Evolutionary conservation across 345 rosid genomes (phyloP).

Genomic region (Gossypium anomalum): DNA sequence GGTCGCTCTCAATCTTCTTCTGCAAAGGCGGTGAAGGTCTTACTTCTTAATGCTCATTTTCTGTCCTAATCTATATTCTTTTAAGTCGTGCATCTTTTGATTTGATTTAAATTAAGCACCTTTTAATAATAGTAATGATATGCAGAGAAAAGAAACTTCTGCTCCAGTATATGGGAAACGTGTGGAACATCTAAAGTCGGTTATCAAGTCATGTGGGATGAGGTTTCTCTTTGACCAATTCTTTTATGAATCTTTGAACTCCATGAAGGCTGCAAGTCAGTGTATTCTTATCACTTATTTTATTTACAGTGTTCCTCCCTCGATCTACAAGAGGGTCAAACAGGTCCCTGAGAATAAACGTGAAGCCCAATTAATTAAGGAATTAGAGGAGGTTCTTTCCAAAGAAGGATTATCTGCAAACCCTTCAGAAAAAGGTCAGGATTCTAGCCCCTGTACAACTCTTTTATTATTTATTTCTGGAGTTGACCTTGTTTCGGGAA

Average conservation of each 20-base stretch:
- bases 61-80: conserved; percentile 7
- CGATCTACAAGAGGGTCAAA: conserved; percentile 75
- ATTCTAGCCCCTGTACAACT: conserved; percentile 10
- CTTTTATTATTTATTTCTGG: background rate
- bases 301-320: conserved; percentile 68
- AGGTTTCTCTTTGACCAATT: conserved; percentile 41
- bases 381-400: conserved; percentile 76
- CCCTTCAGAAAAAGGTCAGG: conserved; percentile 77
- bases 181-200: conserved; percentile 78
- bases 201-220: conserved; percentile 82
- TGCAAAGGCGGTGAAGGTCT: conserved; percentile 52
- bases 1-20: conserved; percentile 47
- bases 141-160: conserved; percentile 66
- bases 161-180: conserved; percentile 65
- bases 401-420: conserved; percentile 80
- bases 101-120: conserved; percentile 7
- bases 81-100: conserved; percentile 7
- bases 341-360: conserved; percentile 79
- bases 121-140: conserved; percentile 20
- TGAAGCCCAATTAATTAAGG: conserved; percentile 69
- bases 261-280: conserved; percentile 9
- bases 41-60: conserved; percentile 10
- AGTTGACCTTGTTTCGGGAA: background rate
- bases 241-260: conserved; percentile 8
- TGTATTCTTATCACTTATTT: conserved; percentile 5